A percentile compares a stretch with the other conserved stretches of the same genome.
These are phyloP conservation scores for Trichoderma sp. DNA, from an alignment of 2,329 filamentous ascomycete genomes.

Conservation along the genomic window DNA sequence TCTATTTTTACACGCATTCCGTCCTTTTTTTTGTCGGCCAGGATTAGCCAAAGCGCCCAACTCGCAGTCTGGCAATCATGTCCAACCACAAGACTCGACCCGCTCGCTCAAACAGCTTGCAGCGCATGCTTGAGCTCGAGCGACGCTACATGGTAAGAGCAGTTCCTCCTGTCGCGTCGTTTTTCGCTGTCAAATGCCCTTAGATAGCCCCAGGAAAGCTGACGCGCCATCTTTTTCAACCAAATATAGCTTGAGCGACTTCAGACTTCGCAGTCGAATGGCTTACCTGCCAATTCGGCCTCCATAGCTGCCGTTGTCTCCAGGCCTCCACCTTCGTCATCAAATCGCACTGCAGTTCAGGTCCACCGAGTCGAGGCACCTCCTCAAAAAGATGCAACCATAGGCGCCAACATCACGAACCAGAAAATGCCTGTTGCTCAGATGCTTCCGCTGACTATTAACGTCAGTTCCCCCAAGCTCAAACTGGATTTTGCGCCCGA, in stretches of 20 bases:
- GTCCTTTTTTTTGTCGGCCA: not conserved
- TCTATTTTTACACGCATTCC: constrained; percentile 16
- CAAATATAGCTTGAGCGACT: constrained; percentile 25
- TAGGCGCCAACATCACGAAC: not conserved
- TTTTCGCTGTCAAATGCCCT: not conserved
- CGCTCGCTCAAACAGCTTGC: constrained; percentile 47
- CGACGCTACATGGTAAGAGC: constrained; percentile 54
- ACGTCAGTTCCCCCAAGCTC: constrained; percentile 17
- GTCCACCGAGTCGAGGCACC: constrained; percentile 15
- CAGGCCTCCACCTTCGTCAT: not conserved
- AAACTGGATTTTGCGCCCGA: constrained; percentile 12
- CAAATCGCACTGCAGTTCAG: constrained; percentile 20
- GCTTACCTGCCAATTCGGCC: not conserved
- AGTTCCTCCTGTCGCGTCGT: not conserved
- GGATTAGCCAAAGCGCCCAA: not conserved
- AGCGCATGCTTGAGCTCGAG: constrained; percentile 59
- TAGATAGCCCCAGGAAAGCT: not conserved
- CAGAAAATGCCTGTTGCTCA: constrained; percentile 15
- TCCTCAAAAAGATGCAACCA: constrained; percentile 6
- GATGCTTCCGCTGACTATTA: constrained; percentile 21
- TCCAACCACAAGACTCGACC: constrained; percentile 21
- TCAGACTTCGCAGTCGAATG: constrained; percentile 15
- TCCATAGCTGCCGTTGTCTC: not conserved
- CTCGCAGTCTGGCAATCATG: constrained; percentile 11
- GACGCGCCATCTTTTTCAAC: not conserved